A percentile compares a stretch with the other conserved stretches of the same genome.
Conservation (phyloP, 805 yeast genomes). For the Cyberlindnera americana region DNA sequence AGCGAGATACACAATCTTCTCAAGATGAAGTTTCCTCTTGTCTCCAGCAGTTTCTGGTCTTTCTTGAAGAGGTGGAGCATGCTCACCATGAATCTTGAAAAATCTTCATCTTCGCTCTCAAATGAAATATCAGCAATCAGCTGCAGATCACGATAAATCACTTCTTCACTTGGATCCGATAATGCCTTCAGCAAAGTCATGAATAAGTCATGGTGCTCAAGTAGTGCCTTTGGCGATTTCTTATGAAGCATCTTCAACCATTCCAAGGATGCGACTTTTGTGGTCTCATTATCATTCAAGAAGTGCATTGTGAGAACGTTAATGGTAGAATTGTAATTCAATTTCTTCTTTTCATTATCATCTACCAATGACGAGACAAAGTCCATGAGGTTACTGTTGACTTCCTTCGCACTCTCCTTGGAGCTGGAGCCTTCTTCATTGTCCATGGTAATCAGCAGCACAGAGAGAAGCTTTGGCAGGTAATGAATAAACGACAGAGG, state of each 20-base stretch:
- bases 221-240: slow-evolving; percentile 56
- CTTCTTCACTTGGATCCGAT: slow-evolving; percentile 68
- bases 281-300: slow-evolving; percentile 69
- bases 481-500: slow-evolving; percentile 72
- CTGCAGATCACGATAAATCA: slow-evolving; percentile 68
- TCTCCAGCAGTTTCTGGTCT: slow-evolving; percentile 63
- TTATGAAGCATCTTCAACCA: slow-evolving; percentile 85
- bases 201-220: slow-evolving; percentile 60
- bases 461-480: slow-evolving; percentile 70
- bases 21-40: slow-evolving; percentile 77
- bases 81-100: slow-evolving; percentile 70
- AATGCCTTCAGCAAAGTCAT: slow-evolving; percentile 73
- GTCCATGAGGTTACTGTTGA: slow-evolving; percentile 55
- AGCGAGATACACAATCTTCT: slow-evolving; percentile 79
- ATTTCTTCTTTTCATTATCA: slow-evolving; percentile 27
- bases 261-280: slow-evolving; percentile 79
- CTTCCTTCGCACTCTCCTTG: slow-evolving; percentile 48
- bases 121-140: slow-evolving; percentile 68
- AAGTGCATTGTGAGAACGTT: slow-evolving; percentile 71
- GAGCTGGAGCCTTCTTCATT: slow-evolving; percentile 39
- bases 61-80: slow-evolving; percentile 65
- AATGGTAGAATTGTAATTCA: slow-evolving; percentile 59
- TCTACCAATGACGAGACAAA: slow-evolving; percentile 34
- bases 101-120: slow-evolving; percentile 70
- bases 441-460: slow-evolving; percentile 61